Evolutionary conservation across 2,329 filamentous ascomycete species (phyloP), one percentile per base, ranked within the genome.

Genomic region (Coniochaeta ligniaria): DNA sequence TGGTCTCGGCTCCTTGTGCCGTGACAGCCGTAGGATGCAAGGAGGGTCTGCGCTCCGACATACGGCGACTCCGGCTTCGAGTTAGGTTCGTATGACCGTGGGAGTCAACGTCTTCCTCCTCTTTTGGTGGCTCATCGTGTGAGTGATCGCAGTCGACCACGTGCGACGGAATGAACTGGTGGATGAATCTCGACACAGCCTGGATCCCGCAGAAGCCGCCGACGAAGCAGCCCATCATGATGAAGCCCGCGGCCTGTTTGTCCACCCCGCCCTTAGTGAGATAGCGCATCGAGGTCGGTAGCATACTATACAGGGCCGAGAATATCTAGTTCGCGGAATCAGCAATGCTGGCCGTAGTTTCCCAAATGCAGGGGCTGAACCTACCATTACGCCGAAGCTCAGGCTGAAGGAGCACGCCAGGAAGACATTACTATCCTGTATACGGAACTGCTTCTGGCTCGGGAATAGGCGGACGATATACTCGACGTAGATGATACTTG

Each of bases 341-440:
- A 36, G 35, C 12, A 9, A 36, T 36, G 35, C 35, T 36, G 35
- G 7, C 12, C 12, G 12, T 14, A 9, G 12, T 14, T 14, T 36
- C 12, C 7, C 12, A 31, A 17, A 3, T 17, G 22, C 9, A 14
- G 20, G 47, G 3, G 2, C n/a, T 63, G 17, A 26, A 71, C 84
- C 65, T 74, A 96, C 93, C 92, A 99, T 96, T 54, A 98, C 93
- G 50, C 95, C 94, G 66, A 96, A 96, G 72, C 92, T 97, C 65
- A 99, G 76, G 74, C 93, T 96, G 63, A 98, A 76, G 0, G 94
- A 97, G 24, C 87, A 86, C 0, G 93, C 93, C 5, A 97, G 81
- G 72, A 99, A 99, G 24, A 80, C 80, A 77, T 91, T 94, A 75
- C 91, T 97, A 64, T 96, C 90, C 70, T 96, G 86, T 66, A 99